Percentiles rank a stretch among this genome's conserved stretches.
Conservation (phyloP, 2,329 filamentous ascomycete species). For the Sordariomycetes sp. region DNA sequence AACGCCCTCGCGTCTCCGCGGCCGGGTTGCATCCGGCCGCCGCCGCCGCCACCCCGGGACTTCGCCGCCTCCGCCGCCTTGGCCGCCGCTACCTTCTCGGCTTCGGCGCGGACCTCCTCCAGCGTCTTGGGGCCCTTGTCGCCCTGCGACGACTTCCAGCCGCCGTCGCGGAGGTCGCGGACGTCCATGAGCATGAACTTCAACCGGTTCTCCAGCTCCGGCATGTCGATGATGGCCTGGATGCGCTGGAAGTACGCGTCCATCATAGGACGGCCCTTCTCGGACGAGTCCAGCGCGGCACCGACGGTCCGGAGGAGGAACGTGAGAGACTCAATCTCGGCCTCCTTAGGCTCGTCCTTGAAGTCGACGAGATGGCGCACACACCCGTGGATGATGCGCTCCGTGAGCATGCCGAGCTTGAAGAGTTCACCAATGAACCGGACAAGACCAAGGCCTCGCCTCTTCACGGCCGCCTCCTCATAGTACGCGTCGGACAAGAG, state of each 20-base stretch:
- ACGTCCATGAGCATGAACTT: constrained; percentile 97
- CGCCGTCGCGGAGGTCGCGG: constrained; percentile 62
- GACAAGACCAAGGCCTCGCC: constrained; percentile 91
- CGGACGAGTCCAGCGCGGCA: constrained; percentile 67
- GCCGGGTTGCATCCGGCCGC: constrained; percentile 59
- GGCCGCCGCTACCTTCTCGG: constrained; percentile 63
- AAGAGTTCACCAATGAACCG: constrained; percentile 99
- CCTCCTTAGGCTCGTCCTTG: constrained; percentile 83
- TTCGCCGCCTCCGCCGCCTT: constrained; percentile 64
- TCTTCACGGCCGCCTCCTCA: constrained; percentile 81
- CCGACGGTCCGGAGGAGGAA: constrained; percentile 90
- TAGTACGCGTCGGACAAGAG: constrained; percentile 98
- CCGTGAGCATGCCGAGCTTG: constrained; percentile 96
- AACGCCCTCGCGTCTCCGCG: constrained; percentile 83
- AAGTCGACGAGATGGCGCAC: constrained; percentile 95
- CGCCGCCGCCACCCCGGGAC: constrained; percentile 50
- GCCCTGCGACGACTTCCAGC: constrained; percentile 77
- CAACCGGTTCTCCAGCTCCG: constrained; percentile 73
- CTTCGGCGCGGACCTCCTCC: constrained; percentile 74
- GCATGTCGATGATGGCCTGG: constrained; percentile 64
- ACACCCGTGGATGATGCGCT: constrained; percentile 99
- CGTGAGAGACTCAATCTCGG: constrained; percentile 88
- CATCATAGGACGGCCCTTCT: constrained; percentile 79
- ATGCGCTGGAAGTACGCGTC: constrained; percentile 90
- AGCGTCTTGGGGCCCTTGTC: constrained; percentile 97